These are phyloP conservation scores for Coemansia aciculifera DNA, from an alignment of 192 early-diverging fungal genomes.

Conservation along the genomic window DNA sequence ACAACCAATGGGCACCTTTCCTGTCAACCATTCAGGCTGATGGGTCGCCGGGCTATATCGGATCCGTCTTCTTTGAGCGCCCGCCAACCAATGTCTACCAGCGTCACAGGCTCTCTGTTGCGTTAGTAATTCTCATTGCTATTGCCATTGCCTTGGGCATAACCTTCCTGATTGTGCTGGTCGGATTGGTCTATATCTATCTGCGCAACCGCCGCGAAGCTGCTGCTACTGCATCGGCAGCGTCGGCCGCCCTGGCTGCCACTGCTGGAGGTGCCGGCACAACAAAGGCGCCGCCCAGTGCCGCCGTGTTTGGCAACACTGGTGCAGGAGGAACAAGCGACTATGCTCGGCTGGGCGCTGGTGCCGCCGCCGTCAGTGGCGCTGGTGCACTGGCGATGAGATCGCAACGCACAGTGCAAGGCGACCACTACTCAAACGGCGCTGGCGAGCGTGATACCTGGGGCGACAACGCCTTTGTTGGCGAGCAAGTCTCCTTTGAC, in stretches of 20 bases:
- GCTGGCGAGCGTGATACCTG: constrained; percentile 31
- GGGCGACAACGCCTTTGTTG: constrained; percentile 32
- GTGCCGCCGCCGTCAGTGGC: constrained; percentile 20
- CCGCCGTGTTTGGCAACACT: constrained; percentile 13
- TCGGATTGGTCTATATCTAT: constrained; percentile 61
- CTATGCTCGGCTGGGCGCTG: constrained; percentile 1
- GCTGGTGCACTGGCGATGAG: constrained; percentile 19
- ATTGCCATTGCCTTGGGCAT: constrained; percentile 67
- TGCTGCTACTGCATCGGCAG: constrained; percentile 50
- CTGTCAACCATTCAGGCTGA: constrained; percentile 47
- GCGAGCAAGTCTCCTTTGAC: constrained; percentile 50
- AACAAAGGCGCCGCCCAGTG: constrained; percentile 28
- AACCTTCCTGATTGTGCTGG: constrained; percentile 62
- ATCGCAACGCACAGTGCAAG: constrained; percentile 16
- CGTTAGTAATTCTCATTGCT: constrained; percentile 69
- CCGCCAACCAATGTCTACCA: constrained; percentile 53
- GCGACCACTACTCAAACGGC: constrained; percentile 12
- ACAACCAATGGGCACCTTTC: constrained; percentile 49
- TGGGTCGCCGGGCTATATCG: constrained; percentile 40
- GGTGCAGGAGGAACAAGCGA: constrained; percentile 7
- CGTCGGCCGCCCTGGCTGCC: constrained; percentile 51
- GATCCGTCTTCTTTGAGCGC: constrained; percentile 47
- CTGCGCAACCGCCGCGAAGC: constrained; percentile 57
- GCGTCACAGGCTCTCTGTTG: constrained; percentile 51
- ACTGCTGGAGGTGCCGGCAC: constrained; percentile 30